Base-by-base conservation (phyloP, 108 stramenopile genomes). In the Fistulifera pelliculosa region DNA sequence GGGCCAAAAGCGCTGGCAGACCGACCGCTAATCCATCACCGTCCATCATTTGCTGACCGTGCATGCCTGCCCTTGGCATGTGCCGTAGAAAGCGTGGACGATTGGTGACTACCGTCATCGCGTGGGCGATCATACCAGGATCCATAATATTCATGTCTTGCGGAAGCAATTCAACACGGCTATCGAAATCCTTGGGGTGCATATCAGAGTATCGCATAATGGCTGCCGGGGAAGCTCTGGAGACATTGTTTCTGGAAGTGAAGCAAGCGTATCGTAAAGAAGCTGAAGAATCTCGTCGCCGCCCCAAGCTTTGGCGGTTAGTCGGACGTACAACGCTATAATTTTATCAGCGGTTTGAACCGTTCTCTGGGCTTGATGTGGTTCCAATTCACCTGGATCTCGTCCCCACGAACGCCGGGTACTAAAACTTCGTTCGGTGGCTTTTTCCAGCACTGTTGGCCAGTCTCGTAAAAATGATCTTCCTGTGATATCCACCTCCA, bases 91-190 rank as follows among this genome's bases (percentile, higher is more conserved):
- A 73, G 27, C 85, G 52, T 21, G 76, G 71, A 18, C 85, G 71
- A 71, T 85, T 80, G 7, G 81, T 66, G 38, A 78, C 71, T 16
- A 82, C 49, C n/a, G 38, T 67, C 65, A 91, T 65, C n/a, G 89
- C 83, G 27, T 76, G 76, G 15, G 66, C 83, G 10, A 91, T 71
- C 31, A 87, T 51, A 38, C 64, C 75, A 11, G 71, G 76, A 69
- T 91, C 74, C 28, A 91, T 41, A 1, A 81, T 78, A 49, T 87
- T 85, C 12, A 73, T 84, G 40, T 92, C 90, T 1, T 74, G 77
- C 1, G 90, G 86, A 50, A 87, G 76, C 1, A 69, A 73, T 53
- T 70, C 73, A 31, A 87, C 75, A 18, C 64, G 49, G 53, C 77
- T 80, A 43, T 83, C 71, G 58, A 73, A 87, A 22, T 87, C 77